These are phyloP conservation scores for Russula dissimulans DNA, from an alignment of 768 basidiomycete genomes.

Conservation along the genomic window DNA sequence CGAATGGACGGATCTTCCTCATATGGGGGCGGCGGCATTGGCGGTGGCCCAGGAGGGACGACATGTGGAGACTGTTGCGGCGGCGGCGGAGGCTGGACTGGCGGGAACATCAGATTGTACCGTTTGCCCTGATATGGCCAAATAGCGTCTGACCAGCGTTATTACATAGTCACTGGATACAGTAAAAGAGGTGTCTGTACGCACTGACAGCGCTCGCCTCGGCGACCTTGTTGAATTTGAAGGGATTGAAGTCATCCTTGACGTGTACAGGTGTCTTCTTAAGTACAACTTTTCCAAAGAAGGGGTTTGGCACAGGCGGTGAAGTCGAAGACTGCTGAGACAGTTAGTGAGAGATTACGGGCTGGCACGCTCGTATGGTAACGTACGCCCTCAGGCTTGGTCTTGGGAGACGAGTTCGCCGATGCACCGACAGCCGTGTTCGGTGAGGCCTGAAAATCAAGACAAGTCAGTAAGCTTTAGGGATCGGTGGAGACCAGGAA, in stretches of 20 bases:
- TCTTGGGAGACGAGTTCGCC: conserved; percentile 18
- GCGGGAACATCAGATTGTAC: conserved; percentile 69
- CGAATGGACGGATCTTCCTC: conserved; percentile 64
- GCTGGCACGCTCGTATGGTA: background rate
- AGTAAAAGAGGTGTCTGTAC: conserved; percentile 26
- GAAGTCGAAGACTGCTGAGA: conserved; percentile 13
- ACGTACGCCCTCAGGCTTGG: conserved; percentile 23
- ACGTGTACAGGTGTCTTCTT: conserved; percentile 79
- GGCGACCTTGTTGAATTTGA: conserved; percentile 76
- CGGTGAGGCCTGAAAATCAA: conserved; percentile 24
- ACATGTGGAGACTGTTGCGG: conserved; percentile 59
- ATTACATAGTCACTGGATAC: background rate
- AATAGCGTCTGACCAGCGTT: conserved; percentile 40
- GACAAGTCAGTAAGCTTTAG: background rate
- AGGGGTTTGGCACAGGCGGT: conserved; percentile 63
- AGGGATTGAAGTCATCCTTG: conserved; percentile 97
- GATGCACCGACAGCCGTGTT: conserved; percentile 22
- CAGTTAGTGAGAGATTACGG: background rate
- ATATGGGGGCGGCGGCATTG: conserved; percentile 65
- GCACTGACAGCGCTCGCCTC: conserved; percentile 67
- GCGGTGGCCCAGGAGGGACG: conserved; percentile 57
- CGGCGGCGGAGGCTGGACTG: conserved; percentile 47
- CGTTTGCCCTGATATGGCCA: conserved; percentile 93
- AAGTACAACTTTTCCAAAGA: conserved; percentile 74
- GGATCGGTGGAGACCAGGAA: conserved; percentile 1